Evolutionary conservation across 805 yeast species (phyloP), one percentile per base, ranked within the genome.

Genomic region (Sugiyamaella marilandica): DNA sequence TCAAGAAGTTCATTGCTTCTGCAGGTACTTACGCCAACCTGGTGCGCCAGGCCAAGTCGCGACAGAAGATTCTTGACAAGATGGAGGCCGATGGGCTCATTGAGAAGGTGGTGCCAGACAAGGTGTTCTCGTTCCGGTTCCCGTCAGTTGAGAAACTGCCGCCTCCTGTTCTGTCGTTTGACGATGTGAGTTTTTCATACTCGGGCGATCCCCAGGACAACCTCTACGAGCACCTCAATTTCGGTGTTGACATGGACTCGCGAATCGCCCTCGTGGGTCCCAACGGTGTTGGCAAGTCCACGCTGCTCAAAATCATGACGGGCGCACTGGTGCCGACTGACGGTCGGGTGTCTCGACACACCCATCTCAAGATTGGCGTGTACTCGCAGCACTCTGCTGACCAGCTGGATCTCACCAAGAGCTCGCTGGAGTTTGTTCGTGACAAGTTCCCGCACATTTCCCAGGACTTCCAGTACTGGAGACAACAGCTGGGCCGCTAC

Each of bases 21-120:
- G 99, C 99, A 53, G 99, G 99, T 91, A 94, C 99, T 52, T 94
- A 94, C 76, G 98, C 99, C 57, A 94, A 94, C 77, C 80, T 94
- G 78, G 99, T 94, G 55, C 89, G 87, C 73, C 99, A 94, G 77
- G 99, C 99, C 60, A 94, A 94, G 75, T 94, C 99, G 33, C 88
- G 98, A 77, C 99, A 94, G 81, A 94, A 94, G 85, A 94, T 94
- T 70, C 80, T 94, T 72, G 99, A 94, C 76, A 94, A 94, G 85
- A 94, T 94, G 99, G 99, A 94, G 77, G 98, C 99, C 63, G 99
- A 94, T 71, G 99, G 99, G 68, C 62, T 73, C 18, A 87, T 94
- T 67, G 87, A 87, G 75, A 85, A 95, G 51, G 99, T 94, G 63
- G 90, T 81, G 53, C 85, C 87, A 49, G 99, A 94, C 73, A 89